Base-by-base conservation (phyloP, 1,284 basidiomycete species). In the Leccinum fuscescens region DNA sequence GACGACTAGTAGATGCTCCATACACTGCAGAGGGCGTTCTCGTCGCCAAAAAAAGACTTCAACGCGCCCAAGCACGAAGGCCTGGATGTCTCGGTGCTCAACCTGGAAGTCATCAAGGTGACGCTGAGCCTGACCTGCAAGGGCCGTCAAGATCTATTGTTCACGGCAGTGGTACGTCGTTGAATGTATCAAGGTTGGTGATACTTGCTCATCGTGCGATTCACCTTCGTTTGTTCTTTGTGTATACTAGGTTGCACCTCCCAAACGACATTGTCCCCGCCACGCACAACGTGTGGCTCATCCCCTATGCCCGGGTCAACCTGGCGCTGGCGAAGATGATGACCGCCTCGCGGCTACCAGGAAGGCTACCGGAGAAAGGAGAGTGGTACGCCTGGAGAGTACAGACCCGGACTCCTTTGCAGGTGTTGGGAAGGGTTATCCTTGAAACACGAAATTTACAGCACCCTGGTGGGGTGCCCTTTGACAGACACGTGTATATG, bases 31-130 rank as follows among this genome's bases (percentile, higher is more conserved):
- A 98, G 90, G 96, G 96, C 75, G 96, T 98, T 67, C 83, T 98
- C 76, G 96, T 99, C 76, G 96, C 96, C 74, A 37, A 96, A 97
- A 85, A 99, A 99, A 85, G 96, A 99, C 81, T 98, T 86, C 84
- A 96, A 98, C 77, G 91, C 93, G 64, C 91, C 94, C 61, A 94
- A 96, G 80, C 97, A 99, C 78, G 94, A 96, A 74, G 96, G 98
- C 75, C 88, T 99, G 68, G 92, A 96, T 67, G 31, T 33, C 31
- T 33, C 31, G 31, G 89, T 98, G 74, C 92, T 93, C 69, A 99
- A 99, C 83, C 90, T 99, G 67, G 85, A 98, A 78, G 97, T 99
- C 72, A 97, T 99, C 87, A 99, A 99, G 88, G 94, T 94, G 65
- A 90, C 96, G 83, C 96, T 98, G 80, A 96, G 93, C 79, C 85